Percentiles rank a stretch among this genome's conserved stretches.
Evolutionary conservation across 2,329 filamentous ascomycete genomes (phyloP).

Genomic region (Elsinoe batatas): DNA sequence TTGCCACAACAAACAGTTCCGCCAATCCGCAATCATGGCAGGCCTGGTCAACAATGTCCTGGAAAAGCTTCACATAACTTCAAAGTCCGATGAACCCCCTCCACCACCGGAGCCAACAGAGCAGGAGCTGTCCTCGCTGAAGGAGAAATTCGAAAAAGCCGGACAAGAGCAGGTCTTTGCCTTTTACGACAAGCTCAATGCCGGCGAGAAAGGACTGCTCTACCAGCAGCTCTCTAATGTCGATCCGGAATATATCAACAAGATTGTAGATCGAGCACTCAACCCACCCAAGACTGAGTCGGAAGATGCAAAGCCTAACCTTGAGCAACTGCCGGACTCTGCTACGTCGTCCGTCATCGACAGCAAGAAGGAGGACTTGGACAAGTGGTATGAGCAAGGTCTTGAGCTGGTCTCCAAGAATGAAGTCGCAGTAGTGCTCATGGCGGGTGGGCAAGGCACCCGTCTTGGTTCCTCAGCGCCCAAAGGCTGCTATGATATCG

Average conservation of each 20-base stretch:
- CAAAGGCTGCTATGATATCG: conserved; percentile 97
- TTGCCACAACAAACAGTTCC: not conserved
- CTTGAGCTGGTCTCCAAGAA: conserved; percentile 57
- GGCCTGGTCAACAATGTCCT: conserved; percentile 29
- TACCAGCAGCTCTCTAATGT: conserved; percentile 74
- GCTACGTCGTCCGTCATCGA: conserved; percentile 87
- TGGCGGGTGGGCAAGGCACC: conserved; percentile 96
- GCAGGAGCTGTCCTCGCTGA: conserved; percentile 58
- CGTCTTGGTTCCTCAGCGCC: conserved; percentile 87
- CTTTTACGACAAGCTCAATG: conserved; percentile 72
- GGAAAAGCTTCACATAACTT: conserved; percentile 33
- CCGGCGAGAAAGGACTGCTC: conserved; percentile 63
- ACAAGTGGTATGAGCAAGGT: conserved; percentile 71
- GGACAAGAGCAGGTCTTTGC: conserved; percentile 74
- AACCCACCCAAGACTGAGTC: conserved; percentile 58
- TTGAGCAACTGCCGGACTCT: conserved; percentile 81
- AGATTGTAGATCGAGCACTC: conserved; percentile 71
- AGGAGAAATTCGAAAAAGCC: conserved; percentile 62
- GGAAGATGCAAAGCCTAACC: conserved; percentile 42
- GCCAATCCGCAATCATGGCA: conserved; percentile 1
- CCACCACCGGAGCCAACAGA: conserved; percentile 47
- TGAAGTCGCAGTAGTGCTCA: conserved; percentile 76
- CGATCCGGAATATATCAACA: conserved; percentile 79
- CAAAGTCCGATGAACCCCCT: conserved; percentile 24
- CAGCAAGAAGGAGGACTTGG: conserved; percentile 65